These are phyloP conservation scores for Amaranthus cruentus DNA, from an alignment of 148 eudicot species.

Conservation along the genomic window DNA sequence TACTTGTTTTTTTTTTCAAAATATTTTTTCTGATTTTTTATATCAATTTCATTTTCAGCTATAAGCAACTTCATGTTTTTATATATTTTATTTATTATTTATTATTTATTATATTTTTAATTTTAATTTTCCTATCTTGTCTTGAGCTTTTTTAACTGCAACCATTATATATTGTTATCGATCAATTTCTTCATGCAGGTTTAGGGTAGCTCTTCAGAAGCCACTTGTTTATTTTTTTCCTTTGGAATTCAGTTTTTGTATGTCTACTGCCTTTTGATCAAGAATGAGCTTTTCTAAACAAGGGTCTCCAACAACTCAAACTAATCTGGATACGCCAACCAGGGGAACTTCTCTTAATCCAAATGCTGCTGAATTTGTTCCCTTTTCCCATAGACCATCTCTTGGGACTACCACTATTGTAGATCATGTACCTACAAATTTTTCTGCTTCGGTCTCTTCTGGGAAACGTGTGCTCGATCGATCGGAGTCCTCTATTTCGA, in stretches of 20 bases:
- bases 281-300: slow-evolving; percentile 73
- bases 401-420: slow-evolving; percentile 28
- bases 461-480: slow-evolving; percentile 63
- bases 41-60: neutral
- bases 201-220: slow-evolving; percentile 29
- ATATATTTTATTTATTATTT: neutral
- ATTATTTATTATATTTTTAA: no score
- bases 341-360: slow-evolving; percentile 70
- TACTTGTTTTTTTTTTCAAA: no score
- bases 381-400: slow-evolving; percentile 63
- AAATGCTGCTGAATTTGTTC: slow-evolving; percentile 88
- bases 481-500: slow-evolving; percentile 67
- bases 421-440: slow-evolving; percentile 29
- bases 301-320: slow-evolving; percentile 35
- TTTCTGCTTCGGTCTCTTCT: slow-evolving; percentile 34
- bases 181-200: slow-evolving; percentile 31
- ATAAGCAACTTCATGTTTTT: neutral
- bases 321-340: slow-evolving; percentile 24
- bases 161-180: neutral
- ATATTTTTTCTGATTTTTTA: no score
- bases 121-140: no score
- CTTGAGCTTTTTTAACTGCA: no score
- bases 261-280: slow-evolving; percentile 15
- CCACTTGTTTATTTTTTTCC: slow-evolving; percentile 9
- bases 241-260: slow-evolving; percentile 1